Evolutionary conservation across 345 rosid genomes (phyloP).

Genomic region (Psidium guajava): DNA sequence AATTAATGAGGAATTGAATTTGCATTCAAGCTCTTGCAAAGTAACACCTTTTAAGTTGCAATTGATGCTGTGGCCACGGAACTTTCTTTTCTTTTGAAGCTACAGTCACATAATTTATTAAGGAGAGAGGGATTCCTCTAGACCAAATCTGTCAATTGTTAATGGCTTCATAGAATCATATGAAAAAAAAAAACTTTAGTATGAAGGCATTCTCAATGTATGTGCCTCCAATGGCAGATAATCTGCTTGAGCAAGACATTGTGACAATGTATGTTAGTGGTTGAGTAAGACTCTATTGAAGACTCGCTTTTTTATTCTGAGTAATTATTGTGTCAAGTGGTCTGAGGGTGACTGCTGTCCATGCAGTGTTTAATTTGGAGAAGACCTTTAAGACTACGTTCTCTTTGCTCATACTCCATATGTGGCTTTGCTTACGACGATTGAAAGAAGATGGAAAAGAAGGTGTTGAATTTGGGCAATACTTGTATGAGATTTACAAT

Average conservation of each 20-base stretch:
- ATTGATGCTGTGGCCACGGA: not conserved
- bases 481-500: slow-evolving; percentile 82
- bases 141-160: not conserved
- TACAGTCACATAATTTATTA: not conserved
- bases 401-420: slow-evolving; percentile 86
- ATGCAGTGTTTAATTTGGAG: slow-evolving; percentile 89
- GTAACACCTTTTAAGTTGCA: not conserved
- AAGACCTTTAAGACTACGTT: slow-evolving; percentile 73
- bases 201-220: not conserved
- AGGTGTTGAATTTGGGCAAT: slow-evolving; percentile 88
- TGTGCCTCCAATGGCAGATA: not conserved
- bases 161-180: not conserved
- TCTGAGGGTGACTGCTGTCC: not conserved
- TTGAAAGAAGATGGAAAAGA: slow-evolving; percentile 84
- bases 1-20: not conserved
- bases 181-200: not conserved
- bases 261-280: not conserved
- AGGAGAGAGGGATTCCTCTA: not conserved
- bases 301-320: not conserved
- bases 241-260: not conserved
- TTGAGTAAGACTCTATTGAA: not conserved
- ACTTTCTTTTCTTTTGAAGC: not conserved
- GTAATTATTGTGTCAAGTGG: not conserved
- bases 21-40: not conserved
- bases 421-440: slow-evolving; percentile 84